Evolutionary conservation across 208 protist genomes (phyloP), one percentile per base, ranked within the genome.

Genomic region (Wallacemonas collosoma): DNA sequence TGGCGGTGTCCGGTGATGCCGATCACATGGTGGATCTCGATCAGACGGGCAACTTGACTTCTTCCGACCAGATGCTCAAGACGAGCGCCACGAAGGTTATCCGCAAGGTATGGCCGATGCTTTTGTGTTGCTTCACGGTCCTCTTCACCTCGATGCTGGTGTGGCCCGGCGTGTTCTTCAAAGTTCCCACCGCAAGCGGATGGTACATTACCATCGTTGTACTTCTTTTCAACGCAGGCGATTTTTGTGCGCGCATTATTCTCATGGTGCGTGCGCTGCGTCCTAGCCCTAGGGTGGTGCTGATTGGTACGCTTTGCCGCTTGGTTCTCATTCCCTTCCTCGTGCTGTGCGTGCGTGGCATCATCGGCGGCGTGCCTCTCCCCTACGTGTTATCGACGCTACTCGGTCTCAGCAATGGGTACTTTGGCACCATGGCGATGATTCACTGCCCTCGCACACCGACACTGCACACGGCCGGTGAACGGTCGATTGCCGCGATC

Each of bases 161-260:
- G 60, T 96, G 93, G 63, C 91, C 91, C 9, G 90, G 89, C 51
- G 71, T 93, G 7, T 85, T 88, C 62, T 77, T 93, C 63, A 12
- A 73, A 9, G 79, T 93, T 1, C 48, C 73, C 17, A 14, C 7
- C 4, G 62, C 41, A 5, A 54, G 56, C 40, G 60, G 43, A 51
- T 95, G 87, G 87, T 95, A 88, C 77, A 72, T 56, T 43, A 91
- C 88, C 12, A 63, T 91, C 41, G 67, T 93, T 36, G 72, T 88
- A 14, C 68, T 83, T n/a, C 62, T 88, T 17, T 93, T 83, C 80
- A 92, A 93, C 68, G 60, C 73, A 11, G 83, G 83, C 57, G 90
- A 95, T 78, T 91, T 87, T n/a, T 9, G 82, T 1, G 39, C 75
- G 15, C 83, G 90, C 15, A 67, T 89, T 54, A 1, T 87, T 4